Conservation (phyloP, 495 filamentous ascomycete species). For the Trichoderma erinaceum region DNA sequence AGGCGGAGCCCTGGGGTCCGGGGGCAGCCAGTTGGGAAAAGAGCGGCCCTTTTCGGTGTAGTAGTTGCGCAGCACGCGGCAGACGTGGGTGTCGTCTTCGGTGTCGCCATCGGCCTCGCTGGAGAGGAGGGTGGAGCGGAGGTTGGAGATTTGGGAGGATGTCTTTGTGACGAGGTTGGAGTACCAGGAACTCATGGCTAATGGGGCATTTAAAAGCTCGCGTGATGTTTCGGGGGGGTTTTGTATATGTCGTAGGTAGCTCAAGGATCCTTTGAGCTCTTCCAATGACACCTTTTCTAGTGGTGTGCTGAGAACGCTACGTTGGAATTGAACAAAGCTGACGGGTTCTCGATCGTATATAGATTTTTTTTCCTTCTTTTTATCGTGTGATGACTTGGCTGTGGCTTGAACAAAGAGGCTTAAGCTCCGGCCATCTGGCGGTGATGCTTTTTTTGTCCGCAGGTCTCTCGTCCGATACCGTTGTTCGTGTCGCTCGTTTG, state of each 20-base stretch:
- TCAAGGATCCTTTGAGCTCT: too few relatives aligned
- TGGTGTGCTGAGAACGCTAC: neutral
- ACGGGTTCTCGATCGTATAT: neutral
- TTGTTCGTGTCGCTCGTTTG: neutral
- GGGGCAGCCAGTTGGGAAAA: slow-evolving; percentile 84
- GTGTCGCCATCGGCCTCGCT: slow-evolving; percentile 85
- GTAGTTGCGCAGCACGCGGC: slow-evolving; percentile 89
- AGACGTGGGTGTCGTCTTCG: slow-evolving; percentile 91
- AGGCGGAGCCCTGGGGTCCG: slow-evolving; percentile 67
- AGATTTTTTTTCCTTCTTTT: neutral
- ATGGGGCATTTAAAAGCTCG: neutral
- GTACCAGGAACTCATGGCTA: slow-evolving; percentile 75
- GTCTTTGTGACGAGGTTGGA: slow-evolving; percentile 70
- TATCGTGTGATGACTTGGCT: slow-evolving; percentile 13
- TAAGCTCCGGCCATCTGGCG: slow-evolving; percentile 13
- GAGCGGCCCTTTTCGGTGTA: slow-evolving; percentile 82
- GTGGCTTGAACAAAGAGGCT: slow-evolving; percentile 13
- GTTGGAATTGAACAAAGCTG: neutral
- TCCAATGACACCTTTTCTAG: too few relatives aligned
- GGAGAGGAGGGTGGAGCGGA: slow-evolving; percentile 70
- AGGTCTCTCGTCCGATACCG: neutral
- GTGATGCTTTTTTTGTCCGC: neutral
- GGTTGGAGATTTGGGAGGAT: slow-evolving; percentile 69
- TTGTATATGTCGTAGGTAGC: neutral
- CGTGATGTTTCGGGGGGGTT: neutral